Conservation (phyloP, 306 rosid genomes). For the Chamaecrista fasciculata region DNA sequence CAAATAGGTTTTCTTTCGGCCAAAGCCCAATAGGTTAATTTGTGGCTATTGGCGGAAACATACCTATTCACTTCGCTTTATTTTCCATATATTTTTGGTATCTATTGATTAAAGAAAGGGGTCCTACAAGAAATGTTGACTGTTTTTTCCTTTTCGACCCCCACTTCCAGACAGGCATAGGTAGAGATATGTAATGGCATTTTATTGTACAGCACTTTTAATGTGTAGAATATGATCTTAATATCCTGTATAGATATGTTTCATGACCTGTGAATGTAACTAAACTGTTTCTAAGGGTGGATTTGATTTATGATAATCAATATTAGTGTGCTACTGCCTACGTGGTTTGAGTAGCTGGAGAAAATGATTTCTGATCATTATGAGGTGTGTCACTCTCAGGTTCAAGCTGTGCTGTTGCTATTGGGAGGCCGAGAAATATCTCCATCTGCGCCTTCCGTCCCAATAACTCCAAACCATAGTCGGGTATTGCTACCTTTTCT, state of each 20-base stretch:
- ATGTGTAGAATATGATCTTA: neutral
- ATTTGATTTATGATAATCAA: constrained; percentile 9
- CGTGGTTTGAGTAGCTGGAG: constrained; percentile 12
- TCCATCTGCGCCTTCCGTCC: constrained; percentile 41
- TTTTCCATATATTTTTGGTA: constrained; percentile 5
- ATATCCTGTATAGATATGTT: constrained; percentile 2
- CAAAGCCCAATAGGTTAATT: neutral
- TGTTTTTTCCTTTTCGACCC: constrained; percentile 15
- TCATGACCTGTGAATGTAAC: neutral
- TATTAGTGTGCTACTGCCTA: constrained; percentile 12
- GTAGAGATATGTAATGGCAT: constrained; percentile 1
- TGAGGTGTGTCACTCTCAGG: constrained; percentile 50
- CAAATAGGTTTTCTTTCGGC: neutral
- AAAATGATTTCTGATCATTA: constrained; percentile 25
- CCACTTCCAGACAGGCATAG: neutral
- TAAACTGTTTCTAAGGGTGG: constrained; percentile 5
- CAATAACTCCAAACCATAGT: constrained; percentile 39
- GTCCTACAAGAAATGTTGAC: constrained; percentile 10
- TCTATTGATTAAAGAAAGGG: constrained; percentile 20
- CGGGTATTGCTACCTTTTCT: constrained; percentile 46
- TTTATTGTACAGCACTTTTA: constrained; percentile 15
- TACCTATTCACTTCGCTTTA: neutral
- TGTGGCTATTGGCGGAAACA: constrained; percentile 1
- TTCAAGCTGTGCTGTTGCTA: constrained; percentile 70
- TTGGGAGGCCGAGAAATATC: constrained; percentile 71